Base-by-base conservation (phyloP, 805 yeast genomes). In the Yarrowia porcina region DNA sequence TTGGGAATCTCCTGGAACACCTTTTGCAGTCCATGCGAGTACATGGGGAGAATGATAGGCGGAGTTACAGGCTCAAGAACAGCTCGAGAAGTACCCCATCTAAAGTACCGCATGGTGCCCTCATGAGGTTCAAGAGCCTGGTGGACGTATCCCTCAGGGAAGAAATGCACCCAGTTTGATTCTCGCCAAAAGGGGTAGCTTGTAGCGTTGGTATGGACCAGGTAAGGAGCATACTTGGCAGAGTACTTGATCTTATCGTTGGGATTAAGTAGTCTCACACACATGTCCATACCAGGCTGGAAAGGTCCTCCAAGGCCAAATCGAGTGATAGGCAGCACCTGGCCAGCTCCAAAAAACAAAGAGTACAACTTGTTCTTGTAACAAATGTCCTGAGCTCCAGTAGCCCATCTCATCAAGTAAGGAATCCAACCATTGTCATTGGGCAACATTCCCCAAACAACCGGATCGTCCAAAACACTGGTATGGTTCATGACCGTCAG, bases 131-230 rank as follows among this genome's bases (percentile, higher is more conserved):
- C 81, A 54, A 89, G 73, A 2, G 76, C 74, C 73, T 94, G 99
- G 61, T 93, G 82, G 4, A 93, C 98, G 72, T 87, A 90, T 0
- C 96, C 97, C 73, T 93, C 99, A 0, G 99, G 99, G 74, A 90
- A 93, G 4, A 91, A 84, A 72, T 93, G 98, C 64, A 94, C 83
- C 98, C 98, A 93, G 18, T 67, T 63, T 2, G 54, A 35, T 7
- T 59, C 33, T 2, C 61, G 47, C 61, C 61, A 56, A 17, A 56
- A 49, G 5, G 64, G 63, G 7, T 45, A 45, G 18, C 42, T 35
- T 4, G 63, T 33, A 10, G 61, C 64, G 23, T 61, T 27, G 5
- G 64, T 61, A 4, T 61, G 63, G 18, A 36, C 54, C 23, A 59
- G 35, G 15, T 59, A 59, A 1, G 49, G 49, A 2, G 35, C 3